phyloP scores from a whole-genome alignment of 352 stramenopile genomes.

The Phytophthora lateralis region DNA sequence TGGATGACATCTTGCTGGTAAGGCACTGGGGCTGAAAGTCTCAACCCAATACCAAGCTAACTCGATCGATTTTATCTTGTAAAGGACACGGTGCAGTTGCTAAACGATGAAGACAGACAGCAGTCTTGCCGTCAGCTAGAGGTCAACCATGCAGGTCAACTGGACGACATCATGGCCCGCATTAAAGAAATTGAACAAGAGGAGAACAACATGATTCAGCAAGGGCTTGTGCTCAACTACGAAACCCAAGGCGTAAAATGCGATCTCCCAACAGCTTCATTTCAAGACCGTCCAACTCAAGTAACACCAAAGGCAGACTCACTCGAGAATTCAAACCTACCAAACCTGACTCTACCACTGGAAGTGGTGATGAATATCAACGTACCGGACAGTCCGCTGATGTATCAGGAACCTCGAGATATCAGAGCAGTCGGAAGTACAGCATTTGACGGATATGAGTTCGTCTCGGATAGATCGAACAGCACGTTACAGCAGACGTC shows the following conservation, averaged over 20 bases:
- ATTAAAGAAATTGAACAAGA: conserved; percentile 56
- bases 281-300: background rate
- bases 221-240: conserved; percentile 41
- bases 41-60: conserved; percentile 4
- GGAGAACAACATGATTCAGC: conserved; percentile 45
- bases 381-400: conserved; percentile 3
- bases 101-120: conserved; percentile 59
- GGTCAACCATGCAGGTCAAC: conserved; percentile 32
- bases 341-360: conserved; percentile 42
- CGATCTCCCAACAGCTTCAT: conserved; percentile 12
- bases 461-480: background rate
- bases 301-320: background rate
- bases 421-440: background rate
- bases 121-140: conserved; percentile 34
- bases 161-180: conserved; percentile 56
- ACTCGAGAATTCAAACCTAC: background rate
- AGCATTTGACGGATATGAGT: background rate
- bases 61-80: conserved; percentile 3
- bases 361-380: conserved; percentile 58
- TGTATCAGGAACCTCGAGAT: background rate
- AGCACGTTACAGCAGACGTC: background rate
- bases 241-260: conserved; percentile 13
- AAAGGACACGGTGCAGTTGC: conserved; percentile 62
- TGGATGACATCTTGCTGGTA: conserved; percentile 73
- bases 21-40: background rate